Percentiles rank a stretch among this genome's conserved stretches.
Conservation (phyloP, 257 asterid genomes). For the Phtheirospermum japonicum region DNA sequence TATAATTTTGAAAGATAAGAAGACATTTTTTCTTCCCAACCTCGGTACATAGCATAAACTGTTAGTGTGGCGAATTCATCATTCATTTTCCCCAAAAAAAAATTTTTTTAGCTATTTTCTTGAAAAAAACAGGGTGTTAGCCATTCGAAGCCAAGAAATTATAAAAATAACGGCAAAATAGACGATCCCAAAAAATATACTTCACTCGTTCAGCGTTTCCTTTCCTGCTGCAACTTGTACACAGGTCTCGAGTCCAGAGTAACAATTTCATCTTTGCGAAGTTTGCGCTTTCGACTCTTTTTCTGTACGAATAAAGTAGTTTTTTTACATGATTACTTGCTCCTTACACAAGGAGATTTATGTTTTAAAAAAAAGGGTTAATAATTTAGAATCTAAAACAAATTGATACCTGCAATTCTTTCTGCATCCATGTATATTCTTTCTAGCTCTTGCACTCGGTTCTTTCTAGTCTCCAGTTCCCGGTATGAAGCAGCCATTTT, state of each 20-base stretch:
- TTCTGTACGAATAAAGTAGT: conserved; percentile 48
- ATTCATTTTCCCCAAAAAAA: too few relatives aligned
- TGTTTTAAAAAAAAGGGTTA: not conserved
- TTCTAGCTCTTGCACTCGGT: conserved; percentile 66
- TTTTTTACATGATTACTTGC: not conserved
- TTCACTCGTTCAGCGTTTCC: conserved; percentile 54
- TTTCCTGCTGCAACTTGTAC: conserved; percentile 74
- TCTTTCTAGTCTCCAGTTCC: conserved; percentile 72
- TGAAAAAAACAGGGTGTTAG: too few relatives aligned
- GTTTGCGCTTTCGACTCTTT: conserved; percentile 76
- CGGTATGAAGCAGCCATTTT: conserved; percentile 57
- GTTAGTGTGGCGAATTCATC: too few relatives aligned
- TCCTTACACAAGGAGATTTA: not conserved
- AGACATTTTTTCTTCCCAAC: too few relatives aligned
- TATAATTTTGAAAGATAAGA: too few relatives aligned
- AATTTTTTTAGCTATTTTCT: too few relatives aligned
- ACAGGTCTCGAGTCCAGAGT: conserved; percentile 54
- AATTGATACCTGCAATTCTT: conserved; percentile 68
- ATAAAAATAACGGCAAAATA: too few relatives aligned
- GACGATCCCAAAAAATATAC: too few relatives aligned
- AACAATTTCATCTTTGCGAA: conserved; percentile 77
- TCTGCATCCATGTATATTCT: conserved; percentile 74
- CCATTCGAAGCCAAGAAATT: too few relatives aligned
- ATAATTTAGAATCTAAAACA: not conserved
- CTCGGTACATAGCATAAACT: too few relatives aligned